Evolutionary conservation across 768 basidiomycete species (phyloP).

Genomic region (Leccinum disarticulatum): DNA sequence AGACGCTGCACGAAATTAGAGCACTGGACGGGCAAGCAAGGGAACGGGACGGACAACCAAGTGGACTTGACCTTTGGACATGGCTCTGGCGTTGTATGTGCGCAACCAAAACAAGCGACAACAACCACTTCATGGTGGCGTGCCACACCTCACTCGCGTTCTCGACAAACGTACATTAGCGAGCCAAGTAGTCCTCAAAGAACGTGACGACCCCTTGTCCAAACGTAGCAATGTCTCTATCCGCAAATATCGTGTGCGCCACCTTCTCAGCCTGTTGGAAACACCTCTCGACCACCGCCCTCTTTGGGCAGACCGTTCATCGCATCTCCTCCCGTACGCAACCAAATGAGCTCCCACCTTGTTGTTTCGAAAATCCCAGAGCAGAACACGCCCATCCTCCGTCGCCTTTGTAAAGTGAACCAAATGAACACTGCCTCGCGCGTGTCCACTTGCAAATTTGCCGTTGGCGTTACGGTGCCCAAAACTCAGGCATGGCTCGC

Average conservation of each 20-base stretch:
- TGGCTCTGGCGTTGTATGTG: conserved; percentile 27
- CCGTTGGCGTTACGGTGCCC: conserved; percentile 36
- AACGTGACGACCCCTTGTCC: conserved; percentile 41
- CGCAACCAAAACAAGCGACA: conserved; percentile 24
- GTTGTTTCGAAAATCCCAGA: conserved; percentile 52
- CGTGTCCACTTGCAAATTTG: conserved; percentile 28
- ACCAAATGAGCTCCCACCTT: conserved; percentile 36
- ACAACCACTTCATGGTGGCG: conserved; percentile 12
- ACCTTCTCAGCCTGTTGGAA: conserved; percentile 35
- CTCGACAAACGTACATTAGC: conserved; percentile 10
- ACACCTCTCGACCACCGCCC: conserved; percentile 34
- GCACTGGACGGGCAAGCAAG: conserved; percentile 6
- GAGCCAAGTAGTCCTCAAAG: conserved; percentile 31
- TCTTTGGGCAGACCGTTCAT: conserved; percentile 32
- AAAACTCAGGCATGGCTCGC: conserved; percentile 44
- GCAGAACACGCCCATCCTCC: conserved; percentile 41
- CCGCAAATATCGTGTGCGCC: conserved; percentile 41
- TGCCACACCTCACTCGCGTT: conserved; percentile 13
- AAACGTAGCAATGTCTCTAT: conserved; percentile 42
- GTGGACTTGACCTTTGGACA: conserved; percentile 76
- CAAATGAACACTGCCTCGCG: conserved; percentile 40
- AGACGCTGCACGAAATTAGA: conserved; percentile 56
- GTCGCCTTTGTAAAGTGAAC: conserved; percentile 48
- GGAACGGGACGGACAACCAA: conserved; percentile 59
- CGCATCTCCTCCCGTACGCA: conserved; percentile 11